Evolutionary conservation across 805 yeast species (phyloP).

Genomic region (Candida maesae): DNA sequence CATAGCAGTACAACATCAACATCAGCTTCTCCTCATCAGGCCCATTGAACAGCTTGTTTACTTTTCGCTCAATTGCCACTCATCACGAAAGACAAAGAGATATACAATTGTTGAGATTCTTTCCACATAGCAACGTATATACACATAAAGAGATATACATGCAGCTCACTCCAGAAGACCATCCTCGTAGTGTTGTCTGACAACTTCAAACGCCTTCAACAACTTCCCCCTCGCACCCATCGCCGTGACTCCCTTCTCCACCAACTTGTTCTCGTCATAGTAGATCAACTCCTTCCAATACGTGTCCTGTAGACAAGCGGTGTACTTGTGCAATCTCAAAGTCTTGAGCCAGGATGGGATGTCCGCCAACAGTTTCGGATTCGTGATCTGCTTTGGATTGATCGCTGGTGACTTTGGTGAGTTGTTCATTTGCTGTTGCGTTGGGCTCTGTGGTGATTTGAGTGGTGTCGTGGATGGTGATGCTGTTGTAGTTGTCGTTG

Average conservation of each 20-base stretch:
- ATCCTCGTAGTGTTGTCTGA: slow-evolving; percentile 51
- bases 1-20: no score
- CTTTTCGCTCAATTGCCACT: no score
- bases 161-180: slow-evolving; percentile 33
- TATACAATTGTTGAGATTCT: no score
- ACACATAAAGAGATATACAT: no score
- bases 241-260: slow-evolving; percentile 81
- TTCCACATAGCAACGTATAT: no score
- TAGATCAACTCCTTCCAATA: slow-evolving; percentile 78
- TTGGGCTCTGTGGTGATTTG: slow-evolving; percentile 9
- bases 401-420: slow-evolving; percentile 42
- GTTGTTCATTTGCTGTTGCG: slow-evolving; percentile 1
- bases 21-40: no score
- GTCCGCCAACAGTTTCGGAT: slow-evolving; percentile 57
- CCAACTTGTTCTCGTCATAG: slow-evolving; percentile 64
- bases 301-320: slow-evolving; percentile 71
- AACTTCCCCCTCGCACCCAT: slow-evolving; percentile 94
- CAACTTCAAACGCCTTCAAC: slow-evolving; percentile 85
- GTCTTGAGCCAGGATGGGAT: slow-evolving; percentile 92
- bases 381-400: slow-evolving; percentile 49
- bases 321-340: slow-evolving; percentile 88
- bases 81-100: no score
- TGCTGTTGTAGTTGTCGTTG: no score
- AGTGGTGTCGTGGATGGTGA: slow-evolving; percentile 12
- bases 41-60: no score